Conservation (phyloP, 441 rosid genomes). For the Gossypium gossypioides region DNA sequence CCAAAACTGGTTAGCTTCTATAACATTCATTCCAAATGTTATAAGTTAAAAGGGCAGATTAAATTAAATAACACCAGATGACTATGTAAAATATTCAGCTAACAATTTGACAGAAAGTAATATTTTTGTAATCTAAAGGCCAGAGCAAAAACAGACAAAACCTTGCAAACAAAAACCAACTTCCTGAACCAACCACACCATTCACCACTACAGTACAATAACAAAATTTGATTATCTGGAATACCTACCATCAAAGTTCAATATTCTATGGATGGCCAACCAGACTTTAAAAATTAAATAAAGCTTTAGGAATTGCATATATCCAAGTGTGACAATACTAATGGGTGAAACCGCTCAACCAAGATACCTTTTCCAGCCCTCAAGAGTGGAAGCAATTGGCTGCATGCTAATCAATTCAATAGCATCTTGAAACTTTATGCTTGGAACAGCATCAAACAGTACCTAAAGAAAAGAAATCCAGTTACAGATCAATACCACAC, state of each 20-base stretch:
- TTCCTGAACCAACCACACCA: not conserved
- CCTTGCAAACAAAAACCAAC: not conserved
- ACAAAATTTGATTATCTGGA: conserved; percentile 8
- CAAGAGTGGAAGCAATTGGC: conserved; percentile 70
- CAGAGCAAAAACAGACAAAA: not conserved
- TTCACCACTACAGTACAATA: not conserved
- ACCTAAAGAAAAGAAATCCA: conserved; percentile 44
- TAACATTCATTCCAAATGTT: not conserved
- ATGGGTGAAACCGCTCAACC: not conserved
- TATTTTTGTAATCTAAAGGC: not conserved
- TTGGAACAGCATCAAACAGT: conserved; percentile 89
- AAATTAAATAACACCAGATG: not conserved
- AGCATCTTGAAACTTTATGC: conserved; percentile 79
- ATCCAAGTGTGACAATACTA: not conserved
- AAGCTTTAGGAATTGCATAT: not conserved
- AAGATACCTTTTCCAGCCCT: conserved; percentile 75
- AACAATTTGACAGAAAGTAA: not conserved
- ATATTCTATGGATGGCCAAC: not conserved
- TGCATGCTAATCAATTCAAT: conserved; percentile 85
- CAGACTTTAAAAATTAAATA: not conserved
- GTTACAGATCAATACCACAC: conserved; percentile 15
- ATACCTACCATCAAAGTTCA: not conserved
- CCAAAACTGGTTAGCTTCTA: not conserved
- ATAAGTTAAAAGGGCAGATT: not conserved
- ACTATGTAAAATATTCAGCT: not conserved